Evolutionary conservation across 176 grass and related monocot genomes (phyloP).

Genomic region (Echinochloa phyllopogon): DNA sequence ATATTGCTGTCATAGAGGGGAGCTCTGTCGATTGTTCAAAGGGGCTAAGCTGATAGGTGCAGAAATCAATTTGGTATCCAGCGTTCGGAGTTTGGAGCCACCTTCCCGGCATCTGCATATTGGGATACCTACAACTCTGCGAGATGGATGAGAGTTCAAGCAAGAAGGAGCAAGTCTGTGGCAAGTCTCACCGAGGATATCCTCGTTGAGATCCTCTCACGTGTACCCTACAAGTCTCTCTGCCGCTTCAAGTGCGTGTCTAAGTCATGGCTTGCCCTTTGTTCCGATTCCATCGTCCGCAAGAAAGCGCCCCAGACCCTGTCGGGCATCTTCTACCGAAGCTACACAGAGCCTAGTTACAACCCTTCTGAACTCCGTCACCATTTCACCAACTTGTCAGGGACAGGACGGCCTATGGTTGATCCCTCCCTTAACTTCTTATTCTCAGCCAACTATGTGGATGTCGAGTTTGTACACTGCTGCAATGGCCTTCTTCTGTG

Average conservation of each 20-base stretch:
- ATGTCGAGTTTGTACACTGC: not conserved
- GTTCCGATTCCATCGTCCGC: not conserved
- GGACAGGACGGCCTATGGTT: not conserved
- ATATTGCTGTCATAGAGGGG: not conserved
- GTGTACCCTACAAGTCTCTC: not conserved
- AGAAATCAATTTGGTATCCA: not conserved
- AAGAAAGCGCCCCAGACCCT: not conserved
- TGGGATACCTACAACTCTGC: no score
- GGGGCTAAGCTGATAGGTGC: not conserved
- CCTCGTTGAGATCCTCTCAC: not conserved
- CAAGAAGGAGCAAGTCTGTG: no score
- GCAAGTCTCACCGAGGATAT: not conserved
- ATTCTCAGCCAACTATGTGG: not conserved
- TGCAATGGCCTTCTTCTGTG: conserved; percentile 9
- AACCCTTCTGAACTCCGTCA: not conserved
- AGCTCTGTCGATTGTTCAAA: not conserved
- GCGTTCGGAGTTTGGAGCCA: not conserved
- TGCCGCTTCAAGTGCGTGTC: not conserved
- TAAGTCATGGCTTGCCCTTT: not conserved
- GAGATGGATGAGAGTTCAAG: no score
- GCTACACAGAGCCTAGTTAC: not conserved
- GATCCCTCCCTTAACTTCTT: no score
- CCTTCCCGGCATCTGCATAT: not conserved
- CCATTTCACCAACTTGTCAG: not conserved
- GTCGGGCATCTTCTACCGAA: not conserved